These are phyloP conservation scores for Aureobasidium sp. DNA, from an alignment of 2,329 filamentous ascomycete genomes.

Conservation along the genomic window DNA sequence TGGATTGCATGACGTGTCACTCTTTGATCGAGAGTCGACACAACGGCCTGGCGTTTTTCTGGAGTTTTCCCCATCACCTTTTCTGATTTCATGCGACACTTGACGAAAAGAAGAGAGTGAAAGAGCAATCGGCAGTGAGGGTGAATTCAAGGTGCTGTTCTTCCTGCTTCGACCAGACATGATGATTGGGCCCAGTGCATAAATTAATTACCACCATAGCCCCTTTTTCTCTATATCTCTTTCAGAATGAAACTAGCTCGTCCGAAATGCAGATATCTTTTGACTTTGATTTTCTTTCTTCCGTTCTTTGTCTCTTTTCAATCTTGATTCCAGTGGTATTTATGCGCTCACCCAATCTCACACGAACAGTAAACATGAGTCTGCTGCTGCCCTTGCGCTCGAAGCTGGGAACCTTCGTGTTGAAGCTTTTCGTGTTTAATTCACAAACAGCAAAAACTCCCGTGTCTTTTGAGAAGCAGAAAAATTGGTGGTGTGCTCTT, in stretches of 20 bases:
- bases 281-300: not conserved
- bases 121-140: not conserved
- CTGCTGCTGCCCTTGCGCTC: not conserved
- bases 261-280: not conserved
- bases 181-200: not conserved
- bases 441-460: not conserved
- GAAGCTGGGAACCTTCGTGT: no score
- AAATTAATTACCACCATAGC: not conserved
- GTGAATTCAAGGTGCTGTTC: not conserved
- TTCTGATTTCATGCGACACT: not conserved
- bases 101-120: not conserved
- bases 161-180: not conserved
- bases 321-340: not conserved
- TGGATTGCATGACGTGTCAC: constrained; percentile 6
- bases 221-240: not conserved
- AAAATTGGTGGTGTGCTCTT: no score
- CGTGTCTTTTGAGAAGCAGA: no score
- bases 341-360: not conserved
- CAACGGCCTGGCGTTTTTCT: constrained; percentile 5
- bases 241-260: not conserved
- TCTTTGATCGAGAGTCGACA: not conserved
- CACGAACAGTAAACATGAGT: not conserved
- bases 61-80: constrained; percentile 6
- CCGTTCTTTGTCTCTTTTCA: not conserved
- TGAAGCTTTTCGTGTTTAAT: not conserved